phyloP scores from a whole-genome alignment of 225 moss, liverwort and hornwort genomes.

The Straminergon stramineum region DNA sequence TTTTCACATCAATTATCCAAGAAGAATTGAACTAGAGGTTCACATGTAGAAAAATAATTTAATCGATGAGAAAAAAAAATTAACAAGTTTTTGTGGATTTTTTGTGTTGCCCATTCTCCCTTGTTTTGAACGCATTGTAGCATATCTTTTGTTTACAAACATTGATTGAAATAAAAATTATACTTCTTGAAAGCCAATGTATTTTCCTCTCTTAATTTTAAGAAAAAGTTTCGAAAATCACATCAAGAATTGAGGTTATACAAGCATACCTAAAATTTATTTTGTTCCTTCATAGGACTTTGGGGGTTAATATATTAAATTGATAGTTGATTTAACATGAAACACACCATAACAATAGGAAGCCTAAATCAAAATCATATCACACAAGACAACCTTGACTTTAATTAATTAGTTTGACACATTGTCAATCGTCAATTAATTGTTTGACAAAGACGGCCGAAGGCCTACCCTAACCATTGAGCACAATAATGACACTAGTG shows the following conservation, averaged over 20 bases:
- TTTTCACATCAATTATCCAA: background rate
- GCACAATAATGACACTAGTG: background rate
- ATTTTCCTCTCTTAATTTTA: background rate
- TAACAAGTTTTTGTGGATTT: background rate
- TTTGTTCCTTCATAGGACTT: background rate
- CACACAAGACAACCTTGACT: background rate
- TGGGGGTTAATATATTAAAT: background rate
- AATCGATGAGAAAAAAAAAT: too few species aligned
- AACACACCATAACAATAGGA: background rate
- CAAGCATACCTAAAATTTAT: background rate
- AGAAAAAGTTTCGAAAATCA: background rate
- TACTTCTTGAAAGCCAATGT: rapidly evolving
- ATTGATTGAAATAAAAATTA: background rate
- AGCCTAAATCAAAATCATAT: background rate
- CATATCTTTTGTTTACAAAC: rapidly evolving
- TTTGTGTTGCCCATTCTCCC: rapidly evolving
- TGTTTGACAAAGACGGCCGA: background rate
- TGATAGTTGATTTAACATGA: background rate
- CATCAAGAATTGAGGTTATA: rapidly evolving
- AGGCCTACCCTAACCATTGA: background rate
- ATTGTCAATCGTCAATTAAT: background rate
- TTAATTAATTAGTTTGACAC: background rate
- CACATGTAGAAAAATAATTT: background rate
- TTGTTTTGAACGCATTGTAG: rapidly evolving
- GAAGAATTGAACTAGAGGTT: background rate